Evolutionary conservation across 805 yeast species (phyloP).

Genomic region (Ogataea polymorpha): DNA sequence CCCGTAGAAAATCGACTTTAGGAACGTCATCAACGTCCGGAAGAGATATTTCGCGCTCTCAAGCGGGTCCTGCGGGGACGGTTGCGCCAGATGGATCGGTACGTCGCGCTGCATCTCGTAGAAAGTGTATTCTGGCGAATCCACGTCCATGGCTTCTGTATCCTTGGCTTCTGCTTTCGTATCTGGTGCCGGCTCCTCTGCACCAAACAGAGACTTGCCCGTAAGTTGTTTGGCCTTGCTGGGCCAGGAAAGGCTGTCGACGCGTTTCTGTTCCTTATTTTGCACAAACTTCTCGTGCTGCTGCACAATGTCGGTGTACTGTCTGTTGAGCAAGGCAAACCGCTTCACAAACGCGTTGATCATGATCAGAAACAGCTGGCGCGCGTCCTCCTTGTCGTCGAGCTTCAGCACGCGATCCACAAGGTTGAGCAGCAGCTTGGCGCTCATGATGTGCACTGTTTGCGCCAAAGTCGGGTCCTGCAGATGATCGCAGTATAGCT

Average conservation of each 20-base stretch:
- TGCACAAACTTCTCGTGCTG: slow-evolving; percentile 55
- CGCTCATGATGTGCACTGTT: slow-evolving; percentile 95
- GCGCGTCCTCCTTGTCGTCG: slow-evolving; percentile 75
- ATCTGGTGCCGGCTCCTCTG: slow-evolving; percentile 16
- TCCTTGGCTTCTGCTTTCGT: slow-evolving; percentile 1
- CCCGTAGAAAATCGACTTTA: slow-evolving; percentile 87
- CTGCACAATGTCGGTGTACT: slow-evolving; percentile 61
- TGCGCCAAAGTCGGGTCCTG: slow-evolving; percentile 80
- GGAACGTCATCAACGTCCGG: slow-evolving; percentile 83
- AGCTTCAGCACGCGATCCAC: slow-evolving; percentile 84
- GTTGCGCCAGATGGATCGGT: slow-evolving; percentile 61
- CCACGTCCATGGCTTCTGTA: slow-evolving; percentile 17
- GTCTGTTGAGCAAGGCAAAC: slow-evolving; percentile 70
- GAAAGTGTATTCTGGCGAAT: slow-evolving; percentile 33
- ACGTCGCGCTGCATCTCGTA: slow-evolving; percentile 45
- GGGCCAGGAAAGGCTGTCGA: slow-evolving; percentile 38
- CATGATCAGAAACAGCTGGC: slow-evolving; percentile 81
- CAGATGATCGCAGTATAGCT: slow-evolving; percentile 73
- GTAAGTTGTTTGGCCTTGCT: slow-evolving; percentile 37
- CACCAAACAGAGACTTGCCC: slow-evolving; percentile 23
- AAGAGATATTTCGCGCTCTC: slow-evolving; percentile 87
- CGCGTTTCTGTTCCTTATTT: slow-evolving; percentile 40
- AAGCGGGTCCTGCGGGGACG: slow-evolving; percentile 58
- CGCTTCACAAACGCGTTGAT: slow-evolving; percentile 86
- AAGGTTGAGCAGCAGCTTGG: slow-evolving; percentile 79